phyloP scores from a whole-genome alignment of 257 asterid species.

The Solanum acaule region DNA sequence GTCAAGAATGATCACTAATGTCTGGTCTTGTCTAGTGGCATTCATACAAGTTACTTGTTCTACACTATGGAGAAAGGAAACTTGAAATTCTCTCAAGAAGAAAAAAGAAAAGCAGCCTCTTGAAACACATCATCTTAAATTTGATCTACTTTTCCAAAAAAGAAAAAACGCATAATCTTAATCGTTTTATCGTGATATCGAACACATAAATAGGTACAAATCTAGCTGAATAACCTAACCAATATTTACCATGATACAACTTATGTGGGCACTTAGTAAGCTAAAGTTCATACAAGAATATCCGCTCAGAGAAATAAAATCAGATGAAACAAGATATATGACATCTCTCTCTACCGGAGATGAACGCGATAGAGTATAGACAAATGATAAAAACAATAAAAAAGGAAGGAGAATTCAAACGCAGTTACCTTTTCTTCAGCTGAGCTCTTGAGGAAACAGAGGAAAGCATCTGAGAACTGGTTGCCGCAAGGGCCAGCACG shows the following conservation, averaged over 20 bases:
- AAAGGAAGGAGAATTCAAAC: background rate
- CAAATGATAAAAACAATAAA: background rate
- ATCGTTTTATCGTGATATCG: background rate
- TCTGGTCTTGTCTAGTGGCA: background rate
- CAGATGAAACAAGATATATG: background rate
- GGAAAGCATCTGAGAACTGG: conserved; percentile 80
- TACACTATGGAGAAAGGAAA: background rate
- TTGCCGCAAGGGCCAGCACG: conserved; percentile 68
- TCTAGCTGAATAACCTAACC: background rate
- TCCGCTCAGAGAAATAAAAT: background rate
- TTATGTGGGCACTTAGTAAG: background rate
- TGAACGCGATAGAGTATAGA: background rate
- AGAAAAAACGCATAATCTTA: background rate
- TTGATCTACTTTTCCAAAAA: background rate
- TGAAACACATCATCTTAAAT: background rate
- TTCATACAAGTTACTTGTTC: background rate
- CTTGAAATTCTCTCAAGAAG: background rate
- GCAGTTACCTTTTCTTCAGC: conserved; percentile 53
- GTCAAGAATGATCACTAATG: background rate
- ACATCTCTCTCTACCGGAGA: background rate
- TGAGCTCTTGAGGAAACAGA: conserved; percentile 86
- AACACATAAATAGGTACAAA: background rate
- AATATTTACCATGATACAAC: background rate
- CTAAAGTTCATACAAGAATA: background rate
- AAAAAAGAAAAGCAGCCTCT: background rate